Conservation (phyloP, 2,329 filamentous ascomycete species). For the Alternaria incomplexa region DNA sequence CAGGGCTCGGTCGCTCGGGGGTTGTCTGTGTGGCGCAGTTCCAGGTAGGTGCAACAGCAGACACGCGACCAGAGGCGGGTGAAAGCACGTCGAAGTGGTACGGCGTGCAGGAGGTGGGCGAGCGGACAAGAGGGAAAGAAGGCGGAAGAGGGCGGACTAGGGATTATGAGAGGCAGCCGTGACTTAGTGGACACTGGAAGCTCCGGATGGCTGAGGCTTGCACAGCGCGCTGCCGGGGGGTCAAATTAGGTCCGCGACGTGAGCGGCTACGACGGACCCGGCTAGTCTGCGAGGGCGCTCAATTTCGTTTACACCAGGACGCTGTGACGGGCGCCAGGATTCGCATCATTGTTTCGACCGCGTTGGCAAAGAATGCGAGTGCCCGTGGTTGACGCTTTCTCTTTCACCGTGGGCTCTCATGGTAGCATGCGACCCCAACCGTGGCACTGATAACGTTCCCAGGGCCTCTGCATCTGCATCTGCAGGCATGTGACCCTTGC, state of each 20-base stretch:
- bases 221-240: conserved; percentile 23
- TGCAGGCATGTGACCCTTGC: conserved; percentile 13
- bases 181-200: conserved; percentile 23
- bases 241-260: conserved; percentile 28
- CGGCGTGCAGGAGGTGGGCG: conserved; percentile 6
- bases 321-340: conserved; percentile 16
- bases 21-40: conserved; percentile 14
- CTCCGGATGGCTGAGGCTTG: conserved; percentile 42
- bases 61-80: conserved; percentile 32
- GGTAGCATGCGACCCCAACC: background rate
- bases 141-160: conserved; percentile 26
- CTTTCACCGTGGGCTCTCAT: background rate
- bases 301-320: conserved; percentile 26
- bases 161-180: conserved; percentile 40
- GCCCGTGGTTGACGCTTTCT: background rate
- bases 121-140: conserved; percentile 12
- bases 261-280: conserved; percentile 18
- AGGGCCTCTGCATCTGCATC: conserved; percentile 2
- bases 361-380: background rate
- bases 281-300: conserved; percentile 11
- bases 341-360: conserved; percentile 3
- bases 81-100: background rate
- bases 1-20: conserved; percentile 7
- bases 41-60: conserved; percentile 19
- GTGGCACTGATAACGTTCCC: background rate